These are phyloP conservation scores for Ceriops tagal DNA, from an alignment of 345 rosid species.

Conservation along the genomic window DNA sequence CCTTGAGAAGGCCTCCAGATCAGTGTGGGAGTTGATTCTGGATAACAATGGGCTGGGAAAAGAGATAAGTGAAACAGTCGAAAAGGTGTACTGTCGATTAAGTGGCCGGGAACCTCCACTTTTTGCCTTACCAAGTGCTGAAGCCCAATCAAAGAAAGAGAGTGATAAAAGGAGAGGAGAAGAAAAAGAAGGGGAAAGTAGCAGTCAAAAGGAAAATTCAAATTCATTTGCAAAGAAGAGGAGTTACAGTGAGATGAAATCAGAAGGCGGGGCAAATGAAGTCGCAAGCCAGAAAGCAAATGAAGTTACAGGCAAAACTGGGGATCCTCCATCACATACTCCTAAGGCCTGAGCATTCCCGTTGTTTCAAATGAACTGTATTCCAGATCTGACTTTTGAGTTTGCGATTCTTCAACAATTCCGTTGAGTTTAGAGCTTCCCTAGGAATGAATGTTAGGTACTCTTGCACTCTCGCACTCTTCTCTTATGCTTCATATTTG, in stretches of 20 bases:
- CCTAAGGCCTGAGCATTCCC: conserved; percentile 4
- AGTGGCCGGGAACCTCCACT: conserved; percentile 79
- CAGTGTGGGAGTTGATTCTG: conserved; percentile 96
- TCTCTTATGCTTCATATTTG: too few relatives aligned
- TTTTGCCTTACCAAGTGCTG: conserved; percentile 42
- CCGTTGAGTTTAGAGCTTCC: background rate
- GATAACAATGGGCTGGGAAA: conserved; percentile 74
- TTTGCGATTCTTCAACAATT: background rate
- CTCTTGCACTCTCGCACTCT: too few relatives aligned
- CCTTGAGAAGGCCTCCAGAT: conserved; percentile 89
- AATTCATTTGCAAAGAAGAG: conserved; percentile 59
- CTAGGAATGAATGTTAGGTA: too few relatives aligned
- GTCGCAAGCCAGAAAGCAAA: conserved; percentile 2
- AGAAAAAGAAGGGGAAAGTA: conserved; percentile 32
- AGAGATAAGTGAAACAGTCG: conserved; percentile 51
- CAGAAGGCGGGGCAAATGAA: conserved; percentile 30
- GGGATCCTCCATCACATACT: conserved; percentile 19
- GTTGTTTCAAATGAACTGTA: background rate
- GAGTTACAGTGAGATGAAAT: conserved; percentile 40
- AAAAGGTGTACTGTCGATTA: conserved; percentile 65
- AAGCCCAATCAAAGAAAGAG: conserved; percentile 33
- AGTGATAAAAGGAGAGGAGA: conserved; percentile 31
- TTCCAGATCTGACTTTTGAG: background rate
- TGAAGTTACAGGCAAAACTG: conserved; percentile 35
- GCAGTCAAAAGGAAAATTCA: conserved; percentile 34